Percentiles rank a stretch among this genome's conserved stretches.
Conservation (phyloP, 2,329 filamentous ascomycete genomes). For the Aspergillus piperis region DNA sequence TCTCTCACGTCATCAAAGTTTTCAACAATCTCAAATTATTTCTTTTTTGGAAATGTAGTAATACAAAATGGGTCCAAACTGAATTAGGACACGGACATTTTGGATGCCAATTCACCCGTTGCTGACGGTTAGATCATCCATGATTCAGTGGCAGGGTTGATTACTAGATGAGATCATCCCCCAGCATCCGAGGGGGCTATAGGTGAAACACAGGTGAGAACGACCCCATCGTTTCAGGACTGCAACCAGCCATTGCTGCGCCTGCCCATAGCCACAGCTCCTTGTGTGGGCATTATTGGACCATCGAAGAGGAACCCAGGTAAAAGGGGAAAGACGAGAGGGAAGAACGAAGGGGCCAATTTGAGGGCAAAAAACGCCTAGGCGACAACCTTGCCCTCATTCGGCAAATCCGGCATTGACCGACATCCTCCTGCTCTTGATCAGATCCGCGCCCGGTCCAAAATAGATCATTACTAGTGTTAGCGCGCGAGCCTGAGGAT, state of each 20-base stretch:
- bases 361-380: conserved; percentile 11
- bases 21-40: neutral
- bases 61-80: neutral
- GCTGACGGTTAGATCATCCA: neutral
- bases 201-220: conserved; percentile 7
- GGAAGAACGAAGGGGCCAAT: conserved; percentile 4
- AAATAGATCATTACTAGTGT: conserved; percentile 1
- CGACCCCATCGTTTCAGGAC: conserved; percentile 18
- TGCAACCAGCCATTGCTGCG: conserved; percentile 24
- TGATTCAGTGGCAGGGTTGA: neutral
- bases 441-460: neutral
- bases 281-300: conserved; percentile 4
- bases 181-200: neutral
- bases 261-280: conserved; percentile 25
- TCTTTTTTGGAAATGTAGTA: conserved; percentile 2
- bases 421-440: neutral
- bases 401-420: conserved; percentile 5
- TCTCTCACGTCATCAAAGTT: neutral
- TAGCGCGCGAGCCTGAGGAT: neutral
- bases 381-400: conserved; percentile 6
- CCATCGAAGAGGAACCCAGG: neutral
- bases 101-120: neutral
- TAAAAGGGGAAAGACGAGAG: neutral
- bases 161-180: conserved; percentile 6
- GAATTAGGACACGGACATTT: neutral